Evolutionary conservation across 805 yeast genomes (phyloP).

Genomic region (Suhomyces xylopsoci): DNA sequence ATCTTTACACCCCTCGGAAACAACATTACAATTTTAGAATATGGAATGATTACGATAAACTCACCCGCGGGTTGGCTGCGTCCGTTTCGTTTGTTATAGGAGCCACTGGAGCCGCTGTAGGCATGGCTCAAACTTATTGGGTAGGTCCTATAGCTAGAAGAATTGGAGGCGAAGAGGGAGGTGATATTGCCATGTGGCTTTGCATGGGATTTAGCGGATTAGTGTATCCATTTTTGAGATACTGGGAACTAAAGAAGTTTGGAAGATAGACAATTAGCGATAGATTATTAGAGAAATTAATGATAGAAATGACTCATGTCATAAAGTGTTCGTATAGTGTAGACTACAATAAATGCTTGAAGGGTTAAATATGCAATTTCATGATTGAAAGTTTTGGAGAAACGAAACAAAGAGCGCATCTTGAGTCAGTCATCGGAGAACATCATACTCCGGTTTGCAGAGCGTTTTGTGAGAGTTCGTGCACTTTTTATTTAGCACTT

Average conservation of each 20-base stretch:
- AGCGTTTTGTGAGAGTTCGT: too few relatives aligned
- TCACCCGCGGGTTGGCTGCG: constrained; percentile 75
- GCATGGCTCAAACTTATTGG: constrained; percentile 87
- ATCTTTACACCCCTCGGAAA: constrained; percentile 5
- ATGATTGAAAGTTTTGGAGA: too few relatives aligned
- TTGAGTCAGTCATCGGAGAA: too few relatives aligned
- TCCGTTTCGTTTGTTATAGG: constrained; percentile 63
- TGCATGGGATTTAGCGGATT: constrained; percentile 68
- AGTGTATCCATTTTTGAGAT: constrained; percentile 63
- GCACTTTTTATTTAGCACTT: too few relatives aligned
- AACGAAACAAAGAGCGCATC: too few relatives aligned
- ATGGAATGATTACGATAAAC: constrained; percentile 61
- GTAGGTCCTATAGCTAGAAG: constrained; percentile 67
- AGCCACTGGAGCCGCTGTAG: constrained; percentile 77
- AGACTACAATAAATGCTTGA: background rate
- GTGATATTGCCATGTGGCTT: constrained; percentile 81
- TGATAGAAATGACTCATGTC: background rate
- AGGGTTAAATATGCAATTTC: too few relatives aligned
- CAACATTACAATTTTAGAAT: constrained; percentile 66
- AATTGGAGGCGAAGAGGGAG: constrained; percentile 58
- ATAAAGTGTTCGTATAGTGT: background rate
- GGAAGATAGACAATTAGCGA: constrained; percentile 6
- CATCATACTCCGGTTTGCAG: too few relatives aligned
- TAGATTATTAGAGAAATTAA: background rate
- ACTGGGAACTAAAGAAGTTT: constrained; percentile 56